These are phyloP conservation scores for Protostelium mycophagum DNA, from an alignment of 78 protist species.

Conservation along the genomic window DNA sequence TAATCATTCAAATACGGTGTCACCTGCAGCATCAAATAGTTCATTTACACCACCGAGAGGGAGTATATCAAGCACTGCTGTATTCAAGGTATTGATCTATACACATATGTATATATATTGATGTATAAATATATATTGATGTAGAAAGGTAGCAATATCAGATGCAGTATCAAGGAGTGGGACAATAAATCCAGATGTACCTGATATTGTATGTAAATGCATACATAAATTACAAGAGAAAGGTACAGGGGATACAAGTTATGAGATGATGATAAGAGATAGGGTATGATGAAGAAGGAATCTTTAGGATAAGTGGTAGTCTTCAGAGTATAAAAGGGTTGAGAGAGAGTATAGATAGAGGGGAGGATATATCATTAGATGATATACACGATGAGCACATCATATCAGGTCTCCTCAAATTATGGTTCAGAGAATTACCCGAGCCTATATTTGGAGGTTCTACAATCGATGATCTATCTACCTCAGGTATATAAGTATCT, in stretches of 20 bases:
- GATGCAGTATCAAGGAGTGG: background rate
- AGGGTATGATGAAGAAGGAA: background rate
- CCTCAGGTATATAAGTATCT: background rate
- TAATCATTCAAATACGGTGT: too few species aligned
- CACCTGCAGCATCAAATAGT: too few species aligned
- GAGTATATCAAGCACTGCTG: too few species aligned
- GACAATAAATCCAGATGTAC: background rate
- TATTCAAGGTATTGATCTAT: too few species aligned
- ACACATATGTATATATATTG: too few species aligned
- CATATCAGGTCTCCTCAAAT: constrained; percentile 38
- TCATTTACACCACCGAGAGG: too few species aligned
- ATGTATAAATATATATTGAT: too few species aligned
- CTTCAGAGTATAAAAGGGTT: background rate
- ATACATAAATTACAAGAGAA: background rate
- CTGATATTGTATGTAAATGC: background rate
- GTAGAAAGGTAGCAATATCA: background rate
- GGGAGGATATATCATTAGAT: constrained; percentile 6
- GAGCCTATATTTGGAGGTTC: constrained; percentile 13
- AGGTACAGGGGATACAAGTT: background rate
- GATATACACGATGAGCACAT: constrained; percentile 47
- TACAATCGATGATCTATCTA: background rate
- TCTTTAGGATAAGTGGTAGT: background rate
- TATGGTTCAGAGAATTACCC: constrained; percentile 44
- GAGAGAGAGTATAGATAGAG: background rate
- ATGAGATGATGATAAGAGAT: background rate